These are phyloP conservation scores for Helminthosporium solani DNA, from an alignment of 2,329 filamentous ascomycete genomes.

Conservation along the genomic window DNA sequence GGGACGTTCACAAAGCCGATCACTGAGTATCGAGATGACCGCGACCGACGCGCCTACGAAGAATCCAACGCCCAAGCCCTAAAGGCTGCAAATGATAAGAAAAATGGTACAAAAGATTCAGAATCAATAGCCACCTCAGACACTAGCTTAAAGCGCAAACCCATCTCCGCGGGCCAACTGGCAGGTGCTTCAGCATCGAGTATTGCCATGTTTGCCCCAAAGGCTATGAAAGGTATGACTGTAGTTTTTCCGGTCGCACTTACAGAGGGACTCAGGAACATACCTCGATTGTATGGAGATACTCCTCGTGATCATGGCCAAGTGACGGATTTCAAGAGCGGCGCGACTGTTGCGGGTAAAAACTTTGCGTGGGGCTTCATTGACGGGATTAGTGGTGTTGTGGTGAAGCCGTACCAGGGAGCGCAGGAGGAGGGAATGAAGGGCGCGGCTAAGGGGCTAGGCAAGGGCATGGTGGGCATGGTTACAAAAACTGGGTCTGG, in stretches of 20 bases:
- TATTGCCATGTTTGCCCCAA: conserved; percentile 21
- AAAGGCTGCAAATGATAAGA: no score
- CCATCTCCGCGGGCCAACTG: neutral
- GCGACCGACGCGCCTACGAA: no score
- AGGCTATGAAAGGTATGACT: conserved; percentile 31
- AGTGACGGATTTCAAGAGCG: conserved; percentile 30
- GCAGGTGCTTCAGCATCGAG: conserved; percentile 12
- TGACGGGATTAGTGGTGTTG: conserved; percentile 35
- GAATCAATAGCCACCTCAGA: no score
- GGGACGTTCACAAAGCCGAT: conserved; percentile 49
- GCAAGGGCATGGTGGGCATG: conserved; percentile 29
- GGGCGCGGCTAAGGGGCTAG: conserved; percentile 35
- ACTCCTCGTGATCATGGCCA: conserved; percentile 33
- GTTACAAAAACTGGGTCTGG: conserved; percentile 5
- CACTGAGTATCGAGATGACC: no score
- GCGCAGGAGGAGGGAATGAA: conserved; percentile 34
- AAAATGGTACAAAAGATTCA: no score
- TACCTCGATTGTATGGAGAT: conserved; percentile 43
- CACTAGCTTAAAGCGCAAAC: no score
- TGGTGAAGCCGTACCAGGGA: conserved; percentile 33
- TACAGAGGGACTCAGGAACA: conserved; percentile 38
- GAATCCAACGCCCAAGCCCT: no score
- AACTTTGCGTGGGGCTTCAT: no score
- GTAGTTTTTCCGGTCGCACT: conserved; percentile 43
- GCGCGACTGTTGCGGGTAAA: conserved; percentile 38